These are phyloP conservation scores for Scytalidium sp. DNA, from an alignment of 2,329 filamentous ascomycete genomes.

Conservation along the genomic window DNA sequence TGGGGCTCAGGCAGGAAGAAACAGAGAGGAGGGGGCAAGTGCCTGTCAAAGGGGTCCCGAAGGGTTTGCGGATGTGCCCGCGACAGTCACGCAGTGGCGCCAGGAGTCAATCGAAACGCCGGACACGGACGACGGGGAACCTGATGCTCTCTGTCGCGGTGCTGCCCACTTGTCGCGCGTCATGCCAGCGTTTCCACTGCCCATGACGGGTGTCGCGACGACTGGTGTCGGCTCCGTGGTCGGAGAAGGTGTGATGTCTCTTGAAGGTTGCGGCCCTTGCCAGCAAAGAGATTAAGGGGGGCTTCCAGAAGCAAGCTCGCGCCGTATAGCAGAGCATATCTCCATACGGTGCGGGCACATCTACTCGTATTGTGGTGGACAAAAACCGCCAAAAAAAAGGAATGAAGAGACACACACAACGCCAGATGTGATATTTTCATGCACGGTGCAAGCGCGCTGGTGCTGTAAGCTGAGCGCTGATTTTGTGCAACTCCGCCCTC, in stretches of 20 bases:
- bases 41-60: neutral
- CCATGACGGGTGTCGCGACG: neutral
- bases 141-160: neutral
- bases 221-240: too few species aligned
- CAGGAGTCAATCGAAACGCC: neutral
- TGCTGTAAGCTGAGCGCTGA: too few species aligned
- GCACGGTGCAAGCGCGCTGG: too few species aligned
- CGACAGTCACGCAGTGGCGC: neutral
- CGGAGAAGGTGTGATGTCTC: too few species aligned
- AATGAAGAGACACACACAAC: too few species aligned
- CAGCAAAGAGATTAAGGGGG: constrained; percentile 1
- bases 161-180: neutral
- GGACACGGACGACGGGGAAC: neutral
- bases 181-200: neutral
- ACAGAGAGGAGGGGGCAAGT: neutral
- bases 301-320: constrained; percentile 6
- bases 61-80: neutral
- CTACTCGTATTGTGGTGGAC: too few species aligned
- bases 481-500: too few species aligned
- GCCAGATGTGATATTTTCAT: too few species aligned
- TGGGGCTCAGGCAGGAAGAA: too few species aligned
- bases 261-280: too few species aligned
- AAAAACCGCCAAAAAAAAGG: too few species aligned
- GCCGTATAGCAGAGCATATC: constrained; percentile 8
- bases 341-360: too few species aligned